Evolutionary conservation across 805 yeast genomes (phyloP).

Genomic region (Suhomyces sp.): DNA sequence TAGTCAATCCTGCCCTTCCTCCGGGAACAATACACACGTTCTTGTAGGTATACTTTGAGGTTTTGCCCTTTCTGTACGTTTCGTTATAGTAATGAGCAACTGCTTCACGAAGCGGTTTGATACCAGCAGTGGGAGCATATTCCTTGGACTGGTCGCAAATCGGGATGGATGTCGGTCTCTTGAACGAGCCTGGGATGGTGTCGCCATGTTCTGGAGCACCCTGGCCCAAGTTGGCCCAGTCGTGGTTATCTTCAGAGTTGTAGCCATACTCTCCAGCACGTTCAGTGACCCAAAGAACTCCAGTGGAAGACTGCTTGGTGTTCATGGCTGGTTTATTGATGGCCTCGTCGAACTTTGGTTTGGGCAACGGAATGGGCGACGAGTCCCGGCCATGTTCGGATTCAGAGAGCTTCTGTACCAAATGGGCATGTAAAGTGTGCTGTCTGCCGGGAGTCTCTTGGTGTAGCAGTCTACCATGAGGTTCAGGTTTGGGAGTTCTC

Average conservation of each 20-base stretch:
- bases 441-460: not conserved
- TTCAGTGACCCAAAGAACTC: slow-evolving; percentile 65
- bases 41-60: slow-evolving; percentile 57
- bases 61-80: slow-evolving; percentile 47
- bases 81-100: slow-evolving; percentile 58
- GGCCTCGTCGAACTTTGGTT: slow-evolving; percentile 43
- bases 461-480: too few relatives aligned
- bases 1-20: slow-evolving; percentile 60
- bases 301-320: slow-evolving; percentile 58
- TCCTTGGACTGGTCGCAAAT: slow-evolving; percentile 51
- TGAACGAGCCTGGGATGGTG: slow-evolving; percentile 55
- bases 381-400: slow-evolving; percentile 40
- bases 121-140: slow-evolving; percentile 61
- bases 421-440: slow-evolving; percentile 14
- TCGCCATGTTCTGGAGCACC: slow-evolving; percentile 68
- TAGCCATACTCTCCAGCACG: slow-evolving; percentile 59
- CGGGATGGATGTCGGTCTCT: slow-evolving; percentile 48
- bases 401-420: slow-evolving; percentile 30
- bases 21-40: slow-evolving; percentile 66
- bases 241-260: slow-evolving; percentile 33
- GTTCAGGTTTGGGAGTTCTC: slow-evolving; percentile 19
- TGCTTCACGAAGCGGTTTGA: slow-evolving; percentile 53
- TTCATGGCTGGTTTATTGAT: slow-evolving; percentile 59
- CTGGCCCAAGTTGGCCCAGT: slow-evolving; percentile 63
- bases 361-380: slow-evolving; percentile 51